Evolutionary conservation across 371 early-diverging fungal genomes (phyloP), one percentile per base, ranked within the genome.

Genomic region (Mortierella sp.): DNA sequence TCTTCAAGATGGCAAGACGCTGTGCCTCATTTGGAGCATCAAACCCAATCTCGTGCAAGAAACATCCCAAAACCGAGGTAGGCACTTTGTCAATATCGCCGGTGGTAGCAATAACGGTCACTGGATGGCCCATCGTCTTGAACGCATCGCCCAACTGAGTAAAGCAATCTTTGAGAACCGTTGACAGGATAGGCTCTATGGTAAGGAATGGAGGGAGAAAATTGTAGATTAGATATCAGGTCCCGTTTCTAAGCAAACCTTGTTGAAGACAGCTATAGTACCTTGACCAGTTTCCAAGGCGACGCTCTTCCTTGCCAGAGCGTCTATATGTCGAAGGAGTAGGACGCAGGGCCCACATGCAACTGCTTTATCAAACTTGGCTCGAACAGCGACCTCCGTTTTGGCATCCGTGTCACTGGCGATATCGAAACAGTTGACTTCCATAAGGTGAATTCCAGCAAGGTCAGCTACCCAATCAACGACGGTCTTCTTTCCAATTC

Each of bases 401-500:
- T 95, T 93, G 26, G 92, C 90, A 61, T 94, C 95, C 0, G 93
- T 91, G 54, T 96, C 96, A 1, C 93, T 93, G 5, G 91, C 86
- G 22, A 95, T 85, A 58, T 96, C 95, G 68, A 89, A 94, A 37
- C 91, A 89, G 64, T 93, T 91, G 32, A 96, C 86, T 71, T 94
- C 85, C 61, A 87, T 85, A 9, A 94, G 24, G 78, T 96, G 95
- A 0, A 96, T 84, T 9, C 97, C 97, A 18, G 96, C 79, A 16
- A 85, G 79, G 47, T 93, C 92, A 2, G 92, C 91, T 0, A 92
- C 90, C 65, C 89, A 85, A 18, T 85, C 86, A 0, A 95, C 86
- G 49, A 94, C 65, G 0, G 91, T 89, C 28, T 90, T 86, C 74
- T 97, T 97, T 14, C 97, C 98, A 10, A 90, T 91, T n/a, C 97